phyloP scores from a whole-genome alignment of 768 basidiomycete genomes.

The Antrodiella citrinella region DNA sequence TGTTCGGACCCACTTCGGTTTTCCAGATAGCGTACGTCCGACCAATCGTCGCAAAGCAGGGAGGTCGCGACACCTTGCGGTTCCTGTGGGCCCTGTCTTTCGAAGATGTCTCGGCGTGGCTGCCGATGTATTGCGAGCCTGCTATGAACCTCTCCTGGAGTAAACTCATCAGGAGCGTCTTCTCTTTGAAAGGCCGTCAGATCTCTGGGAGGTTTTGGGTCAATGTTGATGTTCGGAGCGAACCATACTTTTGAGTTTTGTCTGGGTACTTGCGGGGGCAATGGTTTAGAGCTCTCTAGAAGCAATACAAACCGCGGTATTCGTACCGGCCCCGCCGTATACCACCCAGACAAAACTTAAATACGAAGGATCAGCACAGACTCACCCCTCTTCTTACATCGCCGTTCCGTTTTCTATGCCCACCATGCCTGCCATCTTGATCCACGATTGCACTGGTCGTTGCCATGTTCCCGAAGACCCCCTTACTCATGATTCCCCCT shows the following conservation, averaged over 20 bases:
- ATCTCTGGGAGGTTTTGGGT: background rate
- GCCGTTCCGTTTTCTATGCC: background rate
- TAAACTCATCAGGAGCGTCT: background rate
- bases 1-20: background rate
- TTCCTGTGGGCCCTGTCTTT: background rate
- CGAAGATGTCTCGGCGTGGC: background rate
- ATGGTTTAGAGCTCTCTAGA: background rate
- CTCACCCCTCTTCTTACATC: background rate
- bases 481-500: slow-evolving; percentile 8
- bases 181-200: background rate
- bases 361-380: background rate
- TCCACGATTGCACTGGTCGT: no score
- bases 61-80: background rate
- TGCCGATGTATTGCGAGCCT: background rate
- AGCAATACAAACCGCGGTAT: background rate
- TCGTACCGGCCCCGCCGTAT: background rate
- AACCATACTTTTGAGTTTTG: background rate
- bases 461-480: background rate
- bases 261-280: background rate
- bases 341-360: background rate
- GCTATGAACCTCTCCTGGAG: background rate
- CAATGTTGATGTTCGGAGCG: background rate
- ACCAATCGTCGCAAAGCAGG: background rate
- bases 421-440: background rate
- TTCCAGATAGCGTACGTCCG: background rate